These are phyloP conservation scores for Kwoniella dejecticola DNA, from an alignment of 768 basidiomycete species.

Conservation along the genomic window DNA sequence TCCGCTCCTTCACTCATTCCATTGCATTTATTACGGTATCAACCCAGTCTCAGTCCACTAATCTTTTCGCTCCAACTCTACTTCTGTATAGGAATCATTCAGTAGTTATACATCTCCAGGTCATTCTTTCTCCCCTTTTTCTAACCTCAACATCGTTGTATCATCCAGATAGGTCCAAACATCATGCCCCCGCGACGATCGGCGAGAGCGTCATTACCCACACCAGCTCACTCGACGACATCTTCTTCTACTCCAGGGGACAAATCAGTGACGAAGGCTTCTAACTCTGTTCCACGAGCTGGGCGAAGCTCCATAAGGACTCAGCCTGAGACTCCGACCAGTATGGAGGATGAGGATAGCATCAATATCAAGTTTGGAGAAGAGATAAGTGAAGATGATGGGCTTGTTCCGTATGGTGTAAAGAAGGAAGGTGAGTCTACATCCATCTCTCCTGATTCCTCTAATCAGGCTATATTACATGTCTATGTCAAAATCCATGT, in stretches of 20 bases:
- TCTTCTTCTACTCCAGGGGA: slow-evolving; percentile 13
- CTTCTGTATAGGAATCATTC: not conserved
- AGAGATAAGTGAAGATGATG: slow-evolving; percentile 10
- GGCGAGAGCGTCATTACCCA: slow-evolving; percentile 34
- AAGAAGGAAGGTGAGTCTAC: slow-evolving; percentile 36
- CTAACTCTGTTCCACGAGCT: not conserved
- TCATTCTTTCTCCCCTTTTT: slow-evolving; percentile 1
- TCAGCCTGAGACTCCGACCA: slow-evolving; percentile 36
- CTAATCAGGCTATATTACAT: no score
- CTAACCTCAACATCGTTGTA: not conserved
- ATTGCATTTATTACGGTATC: not conserved
- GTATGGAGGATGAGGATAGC: slow-evolving; percentile 25
- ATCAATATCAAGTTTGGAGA: slow-evolving; percentile 4
- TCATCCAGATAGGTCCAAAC: not conserved
- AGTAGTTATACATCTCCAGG: no score
- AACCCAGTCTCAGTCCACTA: not conserved
- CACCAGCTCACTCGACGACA: slow-evolving; percentile 32
- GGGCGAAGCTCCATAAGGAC: not conserved
- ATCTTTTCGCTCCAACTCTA: not conserved
- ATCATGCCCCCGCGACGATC: slow-evolving; percentile 38
- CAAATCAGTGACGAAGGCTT: slow-evolving; percentile 6
- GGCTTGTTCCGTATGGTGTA: slow-evolving; percentile 4
- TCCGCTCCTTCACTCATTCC: not conserved
- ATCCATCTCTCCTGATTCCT: not conserved
- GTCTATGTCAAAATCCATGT: no score